Conservation (phyloP, 2,329 filamentous ascomycete species). For the Penicillium sp. region DNA sequence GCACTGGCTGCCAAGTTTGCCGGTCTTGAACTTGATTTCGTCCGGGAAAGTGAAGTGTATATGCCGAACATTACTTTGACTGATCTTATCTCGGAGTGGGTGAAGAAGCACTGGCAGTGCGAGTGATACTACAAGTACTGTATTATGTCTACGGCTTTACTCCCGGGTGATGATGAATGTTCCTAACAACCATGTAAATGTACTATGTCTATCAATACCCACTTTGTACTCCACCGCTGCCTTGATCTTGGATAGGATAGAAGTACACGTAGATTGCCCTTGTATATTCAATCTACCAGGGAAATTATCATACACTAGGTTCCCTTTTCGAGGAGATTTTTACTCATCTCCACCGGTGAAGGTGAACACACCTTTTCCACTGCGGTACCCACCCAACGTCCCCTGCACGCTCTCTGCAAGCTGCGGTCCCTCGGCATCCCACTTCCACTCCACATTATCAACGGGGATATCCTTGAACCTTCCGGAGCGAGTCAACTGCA, state of each 20-base stretch:
- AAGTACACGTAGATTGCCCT: background rate
- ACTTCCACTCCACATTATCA: conserved; percentile 80
- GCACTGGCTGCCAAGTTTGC: conserved; percentile 71
- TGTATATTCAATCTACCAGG: background rate
- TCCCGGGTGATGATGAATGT: background rate
- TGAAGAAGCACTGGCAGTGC: conserved; percentile 58
- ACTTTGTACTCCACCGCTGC: background rate
- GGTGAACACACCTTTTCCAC: conserved; percentile 87
- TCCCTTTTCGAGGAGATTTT: background rate
- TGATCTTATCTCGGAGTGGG: conserved; percentile 62
- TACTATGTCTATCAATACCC: background rate
- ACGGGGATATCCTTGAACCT: conserved; percentile 83
- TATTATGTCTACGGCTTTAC: background rate
- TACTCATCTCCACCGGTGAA: conserved; percentile 59
- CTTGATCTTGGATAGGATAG: background rate
- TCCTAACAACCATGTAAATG: background rate
- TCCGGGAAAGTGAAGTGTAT: conserved; percentile 56
- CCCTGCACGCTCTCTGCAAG: conserved; percentile 77
- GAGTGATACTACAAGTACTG: conserved; percentile 11
- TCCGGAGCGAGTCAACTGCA: conserved; percentile 73
- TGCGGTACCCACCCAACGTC: conserved; percentile 79
- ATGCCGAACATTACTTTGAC: conserved; percentile 60
- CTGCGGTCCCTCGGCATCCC: conserved; percentile 72
- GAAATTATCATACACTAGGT: conserved; percentile 22
- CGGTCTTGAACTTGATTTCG: conserved; percentile 53